Conservation (phyloP, 306 rosid species). For the Alnus rubra region DNA sequence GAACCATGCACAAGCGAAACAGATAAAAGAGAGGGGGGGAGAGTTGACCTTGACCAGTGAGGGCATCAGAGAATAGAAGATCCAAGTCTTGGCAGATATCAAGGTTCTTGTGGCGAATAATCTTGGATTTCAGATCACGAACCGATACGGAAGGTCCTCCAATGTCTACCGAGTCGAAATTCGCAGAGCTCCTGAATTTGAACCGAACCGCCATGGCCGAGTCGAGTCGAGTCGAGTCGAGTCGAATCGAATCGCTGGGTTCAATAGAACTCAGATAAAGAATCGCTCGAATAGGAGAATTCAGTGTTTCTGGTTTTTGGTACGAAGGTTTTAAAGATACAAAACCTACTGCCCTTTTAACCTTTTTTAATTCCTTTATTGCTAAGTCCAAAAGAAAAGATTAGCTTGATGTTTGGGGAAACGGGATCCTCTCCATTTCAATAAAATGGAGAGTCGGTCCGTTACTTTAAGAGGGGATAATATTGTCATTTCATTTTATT, state of each 20-base stretch:
- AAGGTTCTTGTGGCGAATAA: conserved; percentile 40
- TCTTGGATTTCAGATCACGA: conserved; percentile 45
- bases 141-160: conserved; percentile 38
- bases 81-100: conserved; percentile 42
- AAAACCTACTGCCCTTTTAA: not conserved
- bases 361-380: not conserved
- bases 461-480: no score
- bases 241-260: conserved; percentile 7
- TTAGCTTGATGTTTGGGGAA: no score
- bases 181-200: conserved; percentile 47
- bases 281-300: not conserved
- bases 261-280: conserved; percentile 12
- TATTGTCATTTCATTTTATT: no score
- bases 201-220: conserved; percentile 45
- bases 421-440: no score
- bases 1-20: not conserved
- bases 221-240: no score
- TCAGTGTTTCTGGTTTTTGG: not conserved
- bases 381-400: no score
- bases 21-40: not conserved
- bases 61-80: conserved; percentile 45
- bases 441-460: no score
- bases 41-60: conserved; percentile 46
- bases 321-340: not conserved
- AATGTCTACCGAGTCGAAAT: conserved; percentile 37